Conservation (phyloP, 345 rosid species). For the Pistacia atlantica region DNA sequence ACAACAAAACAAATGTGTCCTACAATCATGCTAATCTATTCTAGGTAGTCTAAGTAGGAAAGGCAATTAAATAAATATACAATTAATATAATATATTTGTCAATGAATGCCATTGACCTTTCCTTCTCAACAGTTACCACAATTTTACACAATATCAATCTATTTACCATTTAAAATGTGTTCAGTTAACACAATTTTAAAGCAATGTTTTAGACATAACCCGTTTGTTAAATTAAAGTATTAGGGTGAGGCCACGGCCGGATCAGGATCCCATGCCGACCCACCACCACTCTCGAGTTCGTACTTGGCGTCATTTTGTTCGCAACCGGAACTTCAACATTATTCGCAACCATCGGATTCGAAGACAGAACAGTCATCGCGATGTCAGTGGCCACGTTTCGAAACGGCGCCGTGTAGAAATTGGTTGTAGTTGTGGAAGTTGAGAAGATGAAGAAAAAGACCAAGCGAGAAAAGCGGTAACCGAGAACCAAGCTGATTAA, state of each 20-base stretch:
- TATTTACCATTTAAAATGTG: no score
- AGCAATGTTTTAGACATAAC: no score
- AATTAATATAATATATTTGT: no score
- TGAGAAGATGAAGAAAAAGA: slow-evolving; percentile 88
- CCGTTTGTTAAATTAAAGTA: no score
- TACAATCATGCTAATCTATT: no score
- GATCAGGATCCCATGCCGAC: slow-evolving; percentile 99
- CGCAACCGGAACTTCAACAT: slow-evolving; percentile 26
- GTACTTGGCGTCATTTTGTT: slow-evolving; percentile 41
- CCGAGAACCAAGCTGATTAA: slow-evolving; percentile 87
- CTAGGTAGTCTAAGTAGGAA: no score
- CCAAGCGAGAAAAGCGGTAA: slow-evolving; percentile 87
- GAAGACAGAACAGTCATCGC: slow-evolving; percentile 18
- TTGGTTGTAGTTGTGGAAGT: slow-evolving; percentile 46
- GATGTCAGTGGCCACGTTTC: slow-evolving; percentile 23
- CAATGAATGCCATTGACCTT: no score
- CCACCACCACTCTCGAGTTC: slow-evolving; percentile 79
- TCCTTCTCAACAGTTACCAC: no score
- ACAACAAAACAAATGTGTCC: no score
- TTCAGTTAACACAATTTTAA: no score
- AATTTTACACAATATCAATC: no score
- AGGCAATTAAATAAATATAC: no score
- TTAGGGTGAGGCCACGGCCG: slow-evolving; percentile 99
- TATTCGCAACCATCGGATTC: slow-evolving; percentile 20
- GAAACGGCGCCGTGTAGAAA: slow-evolving; percentile 69